phyloP scores from a whole-genome alignment of 192 early-diverging fungal genomes.

The Rhizophlyctis rosea region DNA sequence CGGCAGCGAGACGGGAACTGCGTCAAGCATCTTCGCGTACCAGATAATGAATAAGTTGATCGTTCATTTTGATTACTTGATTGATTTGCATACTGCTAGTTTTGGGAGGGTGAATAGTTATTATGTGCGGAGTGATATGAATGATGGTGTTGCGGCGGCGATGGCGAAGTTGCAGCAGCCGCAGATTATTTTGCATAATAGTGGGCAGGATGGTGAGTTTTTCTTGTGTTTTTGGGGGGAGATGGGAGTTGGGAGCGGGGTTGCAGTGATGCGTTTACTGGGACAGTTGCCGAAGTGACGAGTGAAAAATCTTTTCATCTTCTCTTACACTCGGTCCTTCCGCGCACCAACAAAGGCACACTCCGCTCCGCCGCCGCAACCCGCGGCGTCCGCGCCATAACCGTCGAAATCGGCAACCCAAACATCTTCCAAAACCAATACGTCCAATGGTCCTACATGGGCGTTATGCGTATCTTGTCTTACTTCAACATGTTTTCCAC shows the following conservation, averaged over 20 bases:
- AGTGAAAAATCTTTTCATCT: slow-evolving; percentile 12
- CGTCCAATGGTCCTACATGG: slow-evolving; percentile 67
- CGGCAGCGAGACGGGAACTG: slow-evolving; percentile 60
- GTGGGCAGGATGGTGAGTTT: slow-evolving; percentile 63
- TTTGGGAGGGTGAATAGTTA: slow-evolving; percentile 82
- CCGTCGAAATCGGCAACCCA: slow-evolving; percentile 91
- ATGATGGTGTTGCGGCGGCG: slow-evolving; percentile 62
- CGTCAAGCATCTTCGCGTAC: slow-evolving; percentile 79
- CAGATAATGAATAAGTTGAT: slow-evolving; percentile 78
- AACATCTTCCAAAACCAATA: slow-evolving; percentile 81
- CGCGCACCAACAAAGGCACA: slow-evolving; percentile 56
- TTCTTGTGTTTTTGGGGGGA: background rate
- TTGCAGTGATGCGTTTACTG: background rate
- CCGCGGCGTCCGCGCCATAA: slow-evolving; percentile 78
- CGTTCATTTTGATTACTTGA: slow-evolving; percentile 75
- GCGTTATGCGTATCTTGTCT: slow-evolving; percentile 64
- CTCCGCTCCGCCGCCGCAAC: slow-evolving; percentile 74
- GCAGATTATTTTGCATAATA: slow-evolving; percentile 60
- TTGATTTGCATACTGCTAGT: slow-evolving; percentile 87
- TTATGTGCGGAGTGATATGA: slow-evolving; percentile 86
- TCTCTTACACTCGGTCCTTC: background rate
- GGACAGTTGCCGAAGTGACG: background rate
- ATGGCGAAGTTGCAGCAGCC: slow-evolving; percentile 88
- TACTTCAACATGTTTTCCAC: slow-evolving; percentile 59
- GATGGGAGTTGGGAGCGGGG: background rate